Evolutionary conservation across 1,284 basidiomycete species (phyloP), one percentile per base, ranked within the genome.

Genomic region (Mycosarcoma maydis): DNA sequence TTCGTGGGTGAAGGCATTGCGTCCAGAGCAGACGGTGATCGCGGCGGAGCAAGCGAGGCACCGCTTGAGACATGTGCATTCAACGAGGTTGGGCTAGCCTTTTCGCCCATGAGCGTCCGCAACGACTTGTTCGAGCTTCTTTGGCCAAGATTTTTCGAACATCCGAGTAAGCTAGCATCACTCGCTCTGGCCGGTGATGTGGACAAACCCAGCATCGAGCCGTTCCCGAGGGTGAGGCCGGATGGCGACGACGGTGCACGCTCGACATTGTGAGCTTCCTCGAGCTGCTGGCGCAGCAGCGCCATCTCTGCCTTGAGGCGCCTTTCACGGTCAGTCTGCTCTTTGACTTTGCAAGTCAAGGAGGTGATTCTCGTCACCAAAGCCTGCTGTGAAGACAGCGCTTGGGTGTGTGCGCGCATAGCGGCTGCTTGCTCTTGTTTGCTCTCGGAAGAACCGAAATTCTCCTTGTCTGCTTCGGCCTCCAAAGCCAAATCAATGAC

Each of bases 201-300:
- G 7, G 64, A 60, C 10, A 67, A 39, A n/a, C 64, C 64, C 13
- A 67, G 48, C 56, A 60, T 67, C 26, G 56, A 59, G 16, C 55
- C 48, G 34, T 19, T 47, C 8, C 33, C 57, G 14, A 56, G 52
- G 11, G 36, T 22, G 17, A 52, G 48, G 6, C 65, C 57, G 16
- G 23, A 33, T 7, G 54, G 53, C 36, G 66, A 69, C 10, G 44
- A 39, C 23, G 62, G 55, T 3, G 36, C 43, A 16, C 50, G 46
- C 19, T 43, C 39, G n/a, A 19, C n/a, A 3, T 20, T 19, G 17
- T 44, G 43, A 24, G 53, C 50, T 17, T 48, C 45, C 23, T 58
- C 39, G 13, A 60, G 56, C 64, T 67, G 56, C 34, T 52, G 51
- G n/a, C 47, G 49, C 8, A 38, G 24, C 23, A 60, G 52, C 16